phyloP scores from a whole-genome alignment of 2,329 filamentous ascomycete species.

The Aspergillus sp. region DNA sequence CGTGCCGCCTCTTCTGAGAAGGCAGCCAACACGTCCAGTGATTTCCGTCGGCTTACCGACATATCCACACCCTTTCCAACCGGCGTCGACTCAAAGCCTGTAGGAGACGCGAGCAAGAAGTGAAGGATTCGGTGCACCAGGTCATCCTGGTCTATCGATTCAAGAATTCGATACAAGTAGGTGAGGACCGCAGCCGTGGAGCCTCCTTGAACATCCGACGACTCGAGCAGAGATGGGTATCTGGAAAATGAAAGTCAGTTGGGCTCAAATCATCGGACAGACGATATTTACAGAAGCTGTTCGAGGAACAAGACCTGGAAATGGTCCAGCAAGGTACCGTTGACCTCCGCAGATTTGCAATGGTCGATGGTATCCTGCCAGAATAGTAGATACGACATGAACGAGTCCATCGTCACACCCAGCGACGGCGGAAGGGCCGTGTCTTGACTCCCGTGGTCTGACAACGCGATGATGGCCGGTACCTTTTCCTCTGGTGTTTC shows the following conservation, averaged over 20 bases:
- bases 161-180: conserved; percentile 85
- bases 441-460: conserved; percentile 76
- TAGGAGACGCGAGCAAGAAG: conserved; percentile 80
- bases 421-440: conserved; percentile 78
- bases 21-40: conserved; percentile 80
- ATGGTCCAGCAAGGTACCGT: conserved; percentile 89
- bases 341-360: conserved; percentile 87
- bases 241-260: conserved; percentile 43
- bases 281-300: conserved; percentile 71
- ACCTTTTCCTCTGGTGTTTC: conserved; percentile 63
- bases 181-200: conserved; percentile 95
- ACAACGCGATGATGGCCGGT: conserved; percentile 81
- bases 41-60: conserved; percentile 73
- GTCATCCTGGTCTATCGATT: conserved; percentile 87
- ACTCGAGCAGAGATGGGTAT: conserved; percentile 93
- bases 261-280: no score
- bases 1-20: conserved; percentile 72
- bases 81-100: conserved; percentile 36
- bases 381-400: conserved; percentile 90
- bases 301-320: conserved; percentile 96
- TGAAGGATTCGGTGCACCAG: conserved; percentile 91
- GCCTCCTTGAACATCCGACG: conserved; percentile 93
- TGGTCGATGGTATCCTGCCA: conserved; percentile 99
- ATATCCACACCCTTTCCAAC: conserved; percentile 60
- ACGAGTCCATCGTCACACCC: conserved; percentile 84